Evolutionary conservation across 2,329 filamentous ascomycete genomes (phyloP).

Genomic region (Gaeumannomyces tritici): DNA sequence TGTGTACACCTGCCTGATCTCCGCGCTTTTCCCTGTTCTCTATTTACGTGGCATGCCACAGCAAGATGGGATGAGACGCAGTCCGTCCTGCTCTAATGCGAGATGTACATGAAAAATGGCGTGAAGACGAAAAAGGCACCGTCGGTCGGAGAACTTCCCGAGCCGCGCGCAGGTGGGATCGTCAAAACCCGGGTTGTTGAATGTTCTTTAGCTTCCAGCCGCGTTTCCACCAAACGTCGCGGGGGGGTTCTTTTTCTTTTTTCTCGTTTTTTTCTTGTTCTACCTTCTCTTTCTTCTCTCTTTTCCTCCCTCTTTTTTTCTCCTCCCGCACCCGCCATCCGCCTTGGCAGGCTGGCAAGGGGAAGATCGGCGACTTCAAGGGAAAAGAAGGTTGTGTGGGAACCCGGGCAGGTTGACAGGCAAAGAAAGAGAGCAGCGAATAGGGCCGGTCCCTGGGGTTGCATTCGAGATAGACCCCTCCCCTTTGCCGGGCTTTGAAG

Average conservation of each 20-base stretch:
- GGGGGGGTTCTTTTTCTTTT: neutral
- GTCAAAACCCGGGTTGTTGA: neutral
- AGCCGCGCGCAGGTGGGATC: neutral
- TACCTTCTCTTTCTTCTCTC: neutral
- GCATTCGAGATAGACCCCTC: neutral
- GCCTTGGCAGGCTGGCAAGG: neutral
- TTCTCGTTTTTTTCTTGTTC: neutral
- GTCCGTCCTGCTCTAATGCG: no score
- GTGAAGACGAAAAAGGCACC: no score
- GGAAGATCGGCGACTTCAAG: neutral
- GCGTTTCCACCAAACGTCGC: neutral
- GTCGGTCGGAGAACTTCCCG: neutral
- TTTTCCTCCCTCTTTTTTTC: no score
- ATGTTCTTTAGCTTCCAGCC: neutral
- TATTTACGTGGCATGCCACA: no score
- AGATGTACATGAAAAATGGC: no score
- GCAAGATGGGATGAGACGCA: no score
- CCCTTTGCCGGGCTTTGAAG: neutral
- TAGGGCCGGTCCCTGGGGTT: neutral
- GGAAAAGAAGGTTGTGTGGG: neutral
- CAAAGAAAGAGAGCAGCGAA: neutral
- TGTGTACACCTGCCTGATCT: no score
- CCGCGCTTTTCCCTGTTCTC: no score
- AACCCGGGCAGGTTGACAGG: neutral
- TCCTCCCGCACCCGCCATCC: no score